Conservation (phyloP, 305 asterid species). For the Stenogyne calaminthoides region DNA sequence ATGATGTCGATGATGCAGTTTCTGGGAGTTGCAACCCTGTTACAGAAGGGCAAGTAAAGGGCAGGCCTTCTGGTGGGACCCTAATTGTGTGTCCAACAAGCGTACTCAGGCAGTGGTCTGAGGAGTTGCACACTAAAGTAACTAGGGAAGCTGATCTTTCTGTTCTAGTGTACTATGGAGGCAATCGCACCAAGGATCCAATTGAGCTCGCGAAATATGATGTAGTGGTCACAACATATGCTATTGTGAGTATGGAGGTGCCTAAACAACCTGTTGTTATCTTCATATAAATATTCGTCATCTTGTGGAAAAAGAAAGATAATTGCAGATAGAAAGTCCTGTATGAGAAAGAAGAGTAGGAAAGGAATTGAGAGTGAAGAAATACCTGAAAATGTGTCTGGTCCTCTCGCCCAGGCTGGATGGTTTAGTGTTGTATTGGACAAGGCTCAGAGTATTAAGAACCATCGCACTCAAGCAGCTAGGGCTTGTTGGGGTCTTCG, state of each 20-base stretch:
- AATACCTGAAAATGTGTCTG: constrained; percentile 53
- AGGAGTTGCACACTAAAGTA: constrained; percentile 88
- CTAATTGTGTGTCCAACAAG: constrained; percentile 98
- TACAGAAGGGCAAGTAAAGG: constrained; percentile 47
- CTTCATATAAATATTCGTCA: constrained; percentile 43
- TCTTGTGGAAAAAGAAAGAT: constrained; percentile 67
- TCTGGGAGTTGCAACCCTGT: constrained; percentile 32
- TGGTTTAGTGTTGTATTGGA: constrained; percentile 98
- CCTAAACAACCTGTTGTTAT: constrained; percentile 89
- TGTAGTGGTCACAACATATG: constrained; percentile 93
- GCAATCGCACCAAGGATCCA: constrained; percentile 90
- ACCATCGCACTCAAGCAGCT: constrained; percentile 91
- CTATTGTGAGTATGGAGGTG: constrained; percentile 98
- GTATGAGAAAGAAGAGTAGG: constrained; percentile 61
- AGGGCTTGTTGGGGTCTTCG: constrained; percentile 99
- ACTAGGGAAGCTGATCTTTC: constrained; percentile 82
- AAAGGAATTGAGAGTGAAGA: constrained; percentile 65
- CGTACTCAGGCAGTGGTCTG: constrained; percentile 99
- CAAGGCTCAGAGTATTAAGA: constrained; percentile 98
- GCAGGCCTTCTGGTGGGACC: constrained; percentile 93
- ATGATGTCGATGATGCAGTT: constrained; percentile 59
- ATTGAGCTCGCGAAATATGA: constrained; percentile 85
- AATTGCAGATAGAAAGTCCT: constrained; percentile 51
- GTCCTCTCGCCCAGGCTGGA: constrained; percentile 95
- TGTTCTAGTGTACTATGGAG: constrained; percentile 85